Evolutionary conservation across 495 filamentous ascomycete species (phyloP), one percentile per base, ranked within the genome.

Genomic region (Glonium stellatum): DNA sequence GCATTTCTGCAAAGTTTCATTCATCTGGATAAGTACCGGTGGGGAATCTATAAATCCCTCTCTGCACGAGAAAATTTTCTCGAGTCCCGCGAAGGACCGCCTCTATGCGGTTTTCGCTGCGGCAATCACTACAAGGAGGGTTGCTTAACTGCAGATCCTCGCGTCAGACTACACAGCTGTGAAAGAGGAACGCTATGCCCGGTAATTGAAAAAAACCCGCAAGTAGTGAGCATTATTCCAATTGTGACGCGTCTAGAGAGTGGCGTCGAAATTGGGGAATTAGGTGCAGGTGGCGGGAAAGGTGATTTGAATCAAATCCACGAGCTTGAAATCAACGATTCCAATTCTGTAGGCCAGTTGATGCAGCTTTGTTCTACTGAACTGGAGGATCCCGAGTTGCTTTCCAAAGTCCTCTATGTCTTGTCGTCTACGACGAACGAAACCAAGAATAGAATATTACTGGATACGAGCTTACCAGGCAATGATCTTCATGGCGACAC

Each of bases 81-180:
- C 10, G 53, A 63, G 27, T 69, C 77, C 9, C 72, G 72, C 12
- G 86, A 90, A 68, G 85, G 82, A 0, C 75, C 87, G 1, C 81
- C 79, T 11, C 78, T 97, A 22, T 83, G 82, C 31, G 92, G 92
- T 0, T 96, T 87, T 67, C 77, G 82, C 48, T 83, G 85, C 56
- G 92, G 88, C 22, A 96, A 96, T 60, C 78, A 71, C 19, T 68
- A 74, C 22, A 79, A 87, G n/a, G 60, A 72, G 1, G 90, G 90
- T 5, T 89, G 84, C 67, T 73, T 97, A 39, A 96, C 89, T 5
- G 69, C 71, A 1, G 75, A 88, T 35, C 69, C 80, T 13, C 72
- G 72, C 18, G 82, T 80, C n/a, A 82, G 85, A n/a, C 76, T 97
- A 23, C 92, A 97, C 72, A 92, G 89, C 67, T 97, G 92, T 61